These are phyloP conservation scores for Glycine tomentella DNA, from an alignment of 306 rosid species.

Conservation along the genomic window DNA sequence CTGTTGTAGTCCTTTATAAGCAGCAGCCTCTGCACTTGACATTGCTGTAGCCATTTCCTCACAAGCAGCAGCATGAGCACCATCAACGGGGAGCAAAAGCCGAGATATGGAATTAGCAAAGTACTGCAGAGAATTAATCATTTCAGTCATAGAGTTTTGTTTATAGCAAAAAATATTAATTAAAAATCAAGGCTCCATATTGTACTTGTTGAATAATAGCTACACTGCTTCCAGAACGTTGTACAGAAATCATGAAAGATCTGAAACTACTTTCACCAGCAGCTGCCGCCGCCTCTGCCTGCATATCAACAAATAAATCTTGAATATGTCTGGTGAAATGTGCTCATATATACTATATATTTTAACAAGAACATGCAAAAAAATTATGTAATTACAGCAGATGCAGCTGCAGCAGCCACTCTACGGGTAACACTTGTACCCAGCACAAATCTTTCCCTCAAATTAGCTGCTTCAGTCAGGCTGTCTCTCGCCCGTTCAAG, in stretches of 20 bases:
- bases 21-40: constrained; percentile 99
- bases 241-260: constrained; percentile 99
- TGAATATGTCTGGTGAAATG: constrained; percentile 45
- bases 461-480: constrained; percentile 93
- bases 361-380: constrained; percentile 42
- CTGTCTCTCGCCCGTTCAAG: constrained; percentile 95
- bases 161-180: constrained; percentile 31
- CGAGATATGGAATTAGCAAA: constrained; percentile 95
- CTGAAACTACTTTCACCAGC: constrained; percentile 99
- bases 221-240: constrained; percentile 99
- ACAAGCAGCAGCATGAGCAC: constrained; percentile 99
- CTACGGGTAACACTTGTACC: constrained; percentile 87
- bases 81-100: constrained; percentile 97
- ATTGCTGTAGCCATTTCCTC: constrained; percentile 98
- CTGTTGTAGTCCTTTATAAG: constrained; percentile 83
- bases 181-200: constrained; percentile 41
- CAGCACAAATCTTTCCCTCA: constrained; percentile 92
- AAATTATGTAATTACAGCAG: constrained; percentile 71
- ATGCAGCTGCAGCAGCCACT: constrained; percentile 99
- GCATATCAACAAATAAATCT: constrained; percentile 51
- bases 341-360: constrained; percentile 20
- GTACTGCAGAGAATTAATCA: constrained; percentile 66
- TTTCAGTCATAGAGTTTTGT: constrained; percentile 39
- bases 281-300: constrained; percentile 99
- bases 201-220: constrained; percentile 98